These are phyloP conservation scores for Neurospora sp. DNA, from an alignment of 495 filamentous ascomycete genomes.

Conservation along the genomic window DNA sequence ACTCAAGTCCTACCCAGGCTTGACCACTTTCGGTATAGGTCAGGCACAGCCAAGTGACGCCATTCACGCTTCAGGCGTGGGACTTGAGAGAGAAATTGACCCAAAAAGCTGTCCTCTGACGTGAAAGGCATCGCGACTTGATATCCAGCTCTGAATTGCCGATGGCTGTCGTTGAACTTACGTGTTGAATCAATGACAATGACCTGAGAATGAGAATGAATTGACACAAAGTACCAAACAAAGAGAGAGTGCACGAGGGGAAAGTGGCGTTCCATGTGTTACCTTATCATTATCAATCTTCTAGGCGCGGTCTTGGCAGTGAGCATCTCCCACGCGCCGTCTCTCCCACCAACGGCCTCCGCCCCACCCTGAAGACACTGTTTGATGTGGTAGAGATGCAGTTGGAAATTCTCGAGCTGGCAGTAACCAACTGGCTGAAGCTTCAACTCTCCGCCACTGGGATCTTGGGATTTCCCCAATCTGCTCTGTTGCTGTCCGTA, in stretches of 20 bases:
- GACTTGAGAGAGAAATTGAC: not conserved
- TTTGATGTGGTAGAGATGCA: no score
- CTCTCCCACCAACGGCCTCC: not conserved
- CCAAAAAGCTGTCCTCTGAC: not conserved
- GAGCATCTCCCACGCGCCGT: not conserved
- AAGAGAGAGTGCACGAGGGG: not conserved
- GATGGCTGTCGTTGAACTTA: not conserved
- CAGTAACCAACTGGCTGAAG: not conserved
- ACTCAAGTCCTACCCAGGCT: constrained; percentile 17
- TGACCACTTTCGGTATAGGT: constrained; percentile 17
- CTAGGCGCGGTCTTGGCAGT: not conserved
- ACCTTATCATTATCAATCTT: not conserved
- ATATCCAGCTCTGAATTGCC: not conserved
- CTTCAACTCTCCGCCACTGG: not conserved
- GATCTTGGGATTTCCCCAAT: not conserved
- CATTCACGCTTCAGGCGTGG: constrained; percentile 9
- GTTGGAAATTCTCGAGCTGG: not conserved
- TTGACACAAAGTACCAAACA: not conserved
- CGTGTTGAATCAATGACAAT: not conserved
- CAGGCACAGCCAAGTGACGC: constrained; percentile 17
- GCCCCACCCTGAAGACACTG: not conserved
- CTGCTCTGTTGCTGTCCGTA: not conserved
- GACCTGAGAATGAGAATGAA: not conserved
- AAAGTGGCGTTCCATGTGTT: not conserved
- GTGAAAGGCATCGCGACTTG: not conserved